Percentiles rank a stretch among this genome's conserved stretches.
Evolutionary conservation across 345 rosid species (phyloP).

Genomic region (Melaleuca quinquenervia): DNA sequence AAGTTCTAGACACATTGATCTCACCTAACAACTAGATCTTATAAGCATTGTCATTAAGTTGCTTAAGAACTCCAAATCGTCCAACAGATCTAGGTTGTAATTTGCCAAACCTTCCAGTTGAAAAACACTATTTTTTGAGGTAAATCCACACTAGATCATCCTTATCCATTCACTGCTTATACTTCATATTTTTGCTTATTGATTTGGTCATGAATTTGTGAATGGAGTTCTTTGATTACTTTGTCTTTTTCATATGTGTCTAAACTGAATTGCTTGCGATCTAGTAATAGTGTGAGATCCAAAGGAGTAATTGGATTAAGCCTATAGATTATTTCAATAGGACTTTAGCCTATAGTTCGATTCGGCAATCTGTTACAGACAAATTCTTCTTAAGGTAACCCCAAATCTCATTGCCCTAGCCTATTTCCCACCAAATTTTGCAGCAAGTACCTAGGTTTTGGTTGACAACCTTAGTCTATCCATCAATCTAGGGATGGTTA

Average conservation of each 20-base stretch:
- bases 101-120: not conserved
- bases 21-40: too few species aligned
- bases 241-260: not conserved
- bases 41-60: too few species aligned
- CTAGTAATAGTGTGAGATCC: not conserved
- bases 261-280: too few species aligned
- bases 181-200: not conserved
- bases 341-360: not conserved
- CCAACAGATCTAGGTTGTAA: not conserved
- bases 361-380: not conserved
- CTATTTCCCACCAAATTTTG: not conserved
- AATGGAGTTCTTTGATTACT: not conserved
- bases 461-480: not conserved
- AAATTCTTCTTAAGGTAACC: not conserved
- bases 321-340: not conserved
- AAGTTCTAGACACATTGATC: too few species aligned
- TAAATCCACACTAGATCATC: not conserved
- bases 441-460: not conserved
- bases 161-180: not conserved
- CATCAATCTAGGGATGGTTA: not conserved
- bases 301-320: not conserved
- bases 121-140: not conserved
- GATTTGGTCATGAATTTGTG: not conserved
- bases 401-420: not conserved
- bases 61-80: not conserved